Base-by-base conservation (phyloP, 2,329 filamentous ascomycete genomes). In the Fusarium euwallaceae region DNA sequence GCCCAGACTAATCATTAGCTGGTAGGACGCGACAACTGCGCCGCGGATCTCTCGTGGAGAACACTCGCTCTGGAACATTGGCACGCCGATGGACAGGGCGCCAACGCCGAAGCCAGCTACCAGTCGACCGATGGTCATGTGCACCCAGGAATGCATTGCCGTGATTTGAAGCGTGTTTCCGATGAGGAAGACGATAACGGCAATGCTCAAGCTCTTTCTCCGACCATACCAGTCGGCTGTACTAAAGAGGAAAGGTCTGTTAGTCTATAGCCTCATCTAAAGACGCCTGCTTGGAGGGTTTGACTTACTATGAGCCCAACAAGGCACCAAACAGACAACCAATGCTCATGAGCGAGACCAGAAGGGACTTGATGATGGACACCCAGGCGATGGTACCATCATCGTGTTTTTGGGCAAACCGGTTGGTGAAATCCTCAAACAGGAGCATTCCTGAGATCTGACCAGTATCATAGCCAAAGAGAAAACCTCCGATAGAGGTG, bases 1-100 rank as follows among this genome's bases (percentile, higher is more conserved):
- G 24, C 92, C 92, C 32, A 93, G 84, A 1, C 91, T 93, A 81
- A 93, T 92, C 83, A 93, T 90, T 8, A 93, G 87, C 82, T 94
- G 92, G 81, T 93, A 93, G 24, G 88, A 90, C 4, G 87, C 86
- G 20, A 92, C 88, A 53, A 92, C 87, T 53, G 89, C 87, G 73
- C 90, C 90, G 71, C 91, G 88, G 70, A 92, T 90, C 76, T 89
- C 86, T 17, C 86, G 85, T 2, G 91, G 91, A 2, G 89, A 87
- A 56, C 86, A 89, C 78, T 93, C 91, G 53, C 88, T 88, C 80
- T 92, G 90, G 81, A 90, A 92, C 86, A 92, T 90, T 69, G 91
- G 91, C 3, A 92, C 90, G 36, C 89, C 85, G 53, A 92, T 88
- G 1, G 89, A 92, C 2, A 93, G 84, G 53, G 86, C 90, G 41